Percentiles rank a stretch among this genome's conserved stretches.
These are phyloP conservation scores for Nannizziopsis arthrosporioides DNA, from an alignment of 2,329 filamentous ascomycete genomes.

Conservation along the genomic window DNA sequence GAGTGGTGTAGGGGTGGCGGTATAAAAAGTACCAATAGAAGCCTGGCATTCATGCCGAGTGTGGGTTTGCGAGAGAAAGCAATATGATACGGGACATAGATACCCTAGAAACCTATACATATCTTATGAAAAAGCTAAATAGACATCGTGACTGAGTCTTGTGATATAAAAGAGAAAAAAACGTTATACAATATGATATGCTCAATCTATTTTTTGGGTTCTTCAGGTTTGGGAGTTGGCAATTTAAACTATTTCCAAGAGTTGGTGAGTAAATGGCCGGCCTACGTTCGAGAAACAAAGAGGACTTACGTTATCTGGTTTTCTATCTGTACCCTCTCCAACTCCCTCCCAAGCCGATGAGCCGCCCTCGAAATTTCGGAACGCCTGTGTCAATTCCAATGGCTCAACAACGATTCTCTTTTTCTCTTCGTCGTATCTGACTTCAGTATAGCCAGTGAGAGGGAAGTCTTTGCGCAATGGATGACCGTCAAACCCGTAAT, in stretches of 20 bases:
- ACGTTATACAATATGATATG: conserved; percentile 13
- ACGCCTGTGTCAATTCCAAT: conserved; percentile 92
- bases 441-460: conserved; percentile 93
- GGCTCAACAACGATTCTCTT: conserved; percentile 98
- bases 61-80: no score
- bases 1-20: neutral
- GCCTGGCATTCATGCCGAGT: no score
- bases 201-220: conserved; percentile 68
- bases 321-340: conserved; percentile 61
- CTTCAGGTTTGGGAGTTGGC: conserved; percentile 88
- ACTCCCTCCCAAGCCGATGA: conserved; percentile 60
- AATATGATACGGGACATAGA: neutral
- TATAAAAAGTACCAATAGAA: no score
- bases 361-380: conserved; percentile 94
- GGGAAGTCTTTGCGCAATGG: conserved; percentile 97
- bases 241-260: conserved; percentile 59
- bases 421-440: conserved; percentile 98
- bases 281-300: no score
- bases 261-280: no score
- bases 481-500: conserved; percentile 98
- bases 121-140: neutral
- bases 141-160: neutral
- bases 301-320: conserved; percentile 53
- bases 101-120: conserved; percentile 3
- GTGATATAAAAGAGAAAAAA: neutral